Percentiles rank a stretch among this genome's conserved stretches.
Conservation (phyloP, 306 rosid genomes). For the Trifolium pratense region DNA sequence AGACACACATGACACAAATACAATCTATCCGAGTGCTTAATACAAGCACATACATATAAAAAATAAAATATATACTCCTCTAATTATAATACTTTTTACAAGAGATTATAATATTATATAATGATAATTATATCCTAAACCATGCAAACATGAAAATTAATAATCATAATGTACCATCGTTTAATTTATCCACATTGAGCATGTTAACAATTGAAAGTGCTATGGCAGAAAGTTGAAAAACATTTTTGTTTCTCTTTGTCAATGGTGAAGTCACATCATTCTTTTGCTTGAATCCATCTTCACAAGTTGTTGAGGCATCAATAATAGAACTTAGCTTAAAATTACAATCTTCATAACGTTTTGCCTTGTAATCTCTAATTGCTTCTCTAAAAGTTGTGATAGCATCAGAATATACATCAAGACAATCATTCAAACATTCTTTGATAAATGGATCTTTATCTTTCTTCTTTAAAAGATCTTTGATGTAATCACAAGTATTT, state of each 20-base stretch:
- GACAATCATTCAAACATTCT: slow-evolving; percentile 64
- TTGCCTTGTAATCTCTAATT: slow-evolving; percentile 48
- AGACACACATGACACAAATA: too few relatives aligned
- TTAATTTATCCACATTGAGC: slow-evolving; percentile 33
- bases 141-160: not conserved
- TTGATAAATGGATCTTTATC: slow-evolving; percentile 32
- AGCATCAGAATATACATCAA: slow-evolving; percentile 59
- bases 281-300: slow-evolving; percentile 69
- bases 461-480: slow-evolving; percentile 48
- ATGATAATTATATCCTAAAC: not conserved
- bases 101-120: not conserved
- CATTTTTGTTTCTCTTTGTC: slow-evolving; percentile 56
- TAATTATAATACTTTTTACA: too few relatives aligned
- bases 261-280: slow-evolving; percentile 53
- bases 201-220: slow-evolving; percentile 65
- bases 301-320: slow-evolving; percentile 71
- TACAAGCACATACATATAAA: too few relatives aligned
- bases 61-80: too few relatives aligned
- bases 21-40: too few relatives aligned
- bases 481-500: slow-evolving; percentile 46
- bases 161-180: slow-evolving; percentile 22
- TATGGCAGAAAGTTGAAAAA: slow-evolving; percentile 65
- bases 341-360: slow-evolving; percentile 55
- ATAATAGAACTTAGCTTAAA: slow-evolving; percentile 54
- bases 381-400: slow-evolving; percentile 48